phyloP scores from a whole-genome alignment of 495 filamentous ascomycete species.

The Cladorrhinum samala region DNA sequence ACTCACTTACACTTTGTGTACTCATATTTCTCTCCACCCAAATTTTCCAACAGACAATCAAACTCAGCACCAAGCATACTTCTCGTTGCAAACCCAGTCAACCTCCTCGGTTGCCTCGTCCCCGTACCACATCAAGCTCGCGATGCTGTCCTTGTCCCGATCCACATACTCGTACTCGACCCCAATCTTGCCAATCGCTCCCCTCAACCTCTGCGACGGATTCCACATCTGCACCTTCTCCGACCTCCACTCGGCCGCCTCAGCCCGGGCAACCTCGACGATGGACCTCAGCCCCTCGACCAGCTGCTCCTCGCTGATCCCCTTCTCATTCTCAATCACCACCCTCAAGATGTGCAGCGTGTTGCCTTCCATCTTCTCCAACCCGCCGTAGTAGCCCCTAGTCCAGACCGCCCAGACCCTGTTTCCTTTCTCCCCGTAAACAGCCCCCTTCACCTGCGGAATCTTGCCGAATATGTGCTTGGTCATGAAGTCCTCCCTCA shows the following conservation, averaged over 20 bases:
- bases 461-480: constrained; percentile 43
- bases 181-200: constrained; percentile 35
- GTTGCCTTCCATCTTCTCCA: constrained; percentile 47
- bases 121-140: constrained; percentile 50
- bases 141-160: constrained; percentile 45
- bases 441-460: constrained; percentile 64
- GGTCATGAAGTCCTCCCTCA: constrained; percentile 77
- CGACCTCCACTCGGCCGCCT: constrained; percentile 39
- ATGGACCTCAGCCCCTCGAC: constrained; percentile 55
- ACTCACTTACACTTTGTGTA: too few species aligned
- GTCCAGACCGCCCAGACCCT: constrained; percentile 79
- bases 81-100: constrained; percentile 88
- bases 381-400: constrained; percentile 55
- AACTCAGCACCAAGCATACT: constrained; percentile 89
- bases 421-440: constrained; percentile 41
- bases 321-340: constrained; percentile 56
- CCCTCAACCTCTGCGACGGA: constrained; percentile 29
- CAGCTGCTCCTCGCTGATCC: constrained; percentile 31
- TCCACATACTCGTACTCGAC: constrained; percentile 37
- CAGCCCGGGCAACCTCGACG: constrained; percentile 30
- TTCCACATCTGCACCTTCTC: constrained; percentile 49
- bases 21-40: too few species aligned
- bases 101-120: constrained; percentile 45
- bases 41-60: too few species aligned
- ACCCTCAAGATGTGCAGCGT: constrained; percentile 73